Evolutionary conservation across 73 alveolate species (phyloP), one percentile per base, ranked within the genome.

Genomic region (Paramecium biaurelia): DNA sequence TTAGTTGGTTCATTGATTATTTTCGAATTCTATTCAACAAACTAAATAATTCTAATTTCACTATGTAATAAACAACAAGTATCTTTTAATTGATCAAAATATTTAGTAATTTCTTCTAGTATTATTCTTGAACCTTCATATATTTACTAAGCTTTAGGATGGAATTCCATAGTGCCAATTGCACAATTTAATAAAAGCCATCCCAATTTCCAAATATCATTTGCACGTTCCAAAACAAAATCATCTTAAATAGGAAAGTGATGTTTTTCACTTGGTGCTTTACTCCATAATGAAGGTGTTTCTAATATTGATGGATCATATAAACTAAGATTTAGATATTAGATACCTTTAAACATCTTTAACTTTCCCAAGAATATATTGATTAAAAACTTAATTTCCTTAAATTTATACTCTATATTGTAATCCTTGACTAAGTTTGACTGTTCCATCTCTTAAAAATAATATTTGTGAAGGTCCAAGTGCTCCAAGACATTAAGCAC

Each of bases 401-500:
- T 79, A 26, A 0, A 18, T 24, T 23, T 79, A 24, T 5, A 45
- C 72, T 20, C 90, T 38, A 15, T 43, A 79, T 45, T 32, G 23
- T 45, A 85, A 56, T 11, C 86, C 93, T 59, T 34, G n/a, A 26
- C 58, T 26, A 7, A 85, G 58, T 85, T 85, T 85, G 4, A 67
- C 58, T 11, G 53, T 49, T 0, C 93, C 93, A 85, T 85, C 93
- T 59, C 93, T 30, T 23, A 24, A 7, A 42, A 85, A 85, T 20
- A 85, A 21, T 10, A 85, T 67, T 59, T 85, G 41, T 5, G 93
- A 85, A 2, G 85, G 93, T 5, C 57, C 85, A 8, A 85, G 47
- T 18, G 86, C 93, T 8, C 93, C 93, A 85, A 24, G 85, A 85
- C 86, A 79, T 79, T 79, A 57, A 5, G 53, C 89, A 18, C 86